Evolutionary conservation across 306 rosid species (phyloP).

Genomic region (Herpetospermum pedunculosum): DNA sequence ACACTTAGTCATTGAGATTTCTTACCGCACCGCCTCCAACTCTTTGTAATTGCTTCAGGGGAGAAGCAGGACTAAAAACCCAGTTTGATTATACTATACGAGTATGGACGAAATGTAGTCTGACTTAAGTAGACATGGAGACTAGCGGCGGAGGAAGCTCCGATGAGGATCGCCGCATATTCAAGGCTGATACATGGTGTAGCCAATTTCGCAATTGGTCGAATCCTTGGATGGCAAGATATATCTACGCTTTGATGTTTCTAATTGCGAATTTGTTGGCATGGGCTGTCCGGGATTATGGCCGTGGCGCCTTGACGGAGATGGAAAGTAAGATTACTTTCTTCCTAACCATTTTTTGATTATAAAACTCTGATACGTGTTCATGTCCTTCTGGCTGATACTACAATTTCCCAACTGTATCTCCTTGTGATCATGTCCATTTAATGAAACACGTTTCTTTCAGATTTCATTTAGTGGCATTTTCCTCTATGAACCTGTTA

Average conservation of each 20-base stretch:
- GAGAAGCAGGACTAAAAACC: not conserved
- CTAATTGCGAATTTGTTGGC: slow-evolving; percentile 59
- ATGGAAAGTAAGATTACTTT: slow-evolving; percentile 49
- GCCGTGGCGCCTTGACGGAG: slow-evolving; percentile 33
- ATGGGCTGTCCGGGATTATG: slow-evolving; percentile 90
- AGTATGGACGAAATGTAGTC: slow-evolving; percentile 4
- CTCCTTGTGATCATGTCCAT: not conserved
- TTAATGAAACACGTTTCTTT: not conserved
- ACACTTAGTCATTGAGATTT: not conserved
- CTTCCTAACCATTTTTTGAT: not conserved
- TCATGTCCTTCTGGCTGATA: not conserved
- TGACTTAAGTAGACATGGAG: slow-evolving; percentile 2
- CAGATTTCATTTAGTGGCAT: not conserved
- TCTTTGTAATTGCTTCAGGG: slow-evolving; percentile 3
- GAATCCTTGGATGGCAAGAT: slow-evolving; percentile 97
- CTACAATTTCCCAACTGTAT: not conserved
- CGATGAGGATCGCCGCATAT: slow-evolving; percentile 2
- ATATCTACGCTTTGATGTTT: slow-evolving; percentile 71
- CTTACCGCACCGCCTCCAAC: not conserved
- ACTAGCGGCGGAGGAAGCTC: not conserved
- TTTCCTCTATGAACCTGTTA: not conserved
- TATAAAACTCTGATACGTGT: not conserved
- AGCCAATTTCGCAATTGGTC: slow-evolving; percentile 48
- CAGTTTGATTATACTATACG: not conserved
- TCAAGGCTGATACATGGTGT: slow-evolving; percentile 8